phyloP scores from a whole-genome alignment of 164 flowering plant species.

The Chimonanthus salicifolius region DNA sequence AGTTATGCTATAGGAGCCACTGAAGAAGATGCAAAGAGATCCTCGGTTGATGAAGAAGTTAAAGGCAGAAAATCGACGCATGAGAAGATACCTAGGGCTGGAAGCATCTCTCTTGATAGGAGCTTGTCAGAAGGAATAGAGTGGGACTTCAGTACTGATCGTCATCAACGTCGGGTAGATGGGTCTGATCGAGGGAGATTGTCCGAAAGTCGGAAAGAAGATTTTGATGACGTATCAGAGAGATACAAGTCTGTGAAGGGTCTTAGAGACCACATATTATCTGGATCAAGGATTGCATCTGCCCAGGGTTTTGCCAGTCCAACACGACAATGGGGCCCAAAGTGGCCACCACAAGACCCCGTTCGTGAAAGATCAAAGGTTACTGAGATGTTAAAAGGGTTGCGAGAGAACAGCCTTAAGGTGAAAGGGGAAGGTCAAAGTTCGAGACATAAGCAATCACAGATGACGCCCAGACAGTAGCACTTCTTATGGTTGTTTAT shows the following conservation, averaged over 20 bases:
- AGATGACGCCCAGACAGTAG: not conserved
- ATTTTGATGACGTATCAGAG: slow-evolving; percentile 26
- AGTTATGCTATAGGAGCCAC: slow-evolving; percentile 22
- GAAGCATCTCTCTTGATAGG: slow-evolving; percentile 46
- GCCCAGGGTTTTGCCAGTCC: slow-evolving; percentile 39
- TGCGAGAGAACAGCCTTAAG: slow-evolving; percentile 28
- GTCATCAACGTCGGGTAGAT: slow-evolving; percentile 23
- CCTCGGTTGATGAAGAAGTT: slow-evolving; percentile 30
- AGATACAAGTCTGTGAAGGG: slow-evolving; percentile 46
- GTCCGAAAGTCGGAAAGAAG: slow-evolving; percentile 6
- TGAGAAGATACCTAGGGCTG: slow-evolving; percentile 34
- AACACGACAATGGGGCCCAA: slow-evolving; percentile 38
- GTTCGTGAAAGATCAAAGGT: slow-evolving; percentile 35
- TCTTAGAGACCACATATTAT: slow-evolving; percentile 46
- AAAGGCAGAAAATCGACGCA: slow-evolving; percentile 51
- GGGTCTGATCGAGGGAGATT: slow-evolving; percentile 14
- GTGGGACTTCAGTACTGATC: slow-evolving; percentile 39
- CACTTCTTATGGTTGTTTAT: no score
- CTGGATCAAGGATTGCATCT: slow-evolving; percentile 39
- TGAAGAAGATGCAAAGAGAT: slow-evolving; percentile 27
- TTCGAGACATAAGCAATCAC: slow-evolving; percentile 30
- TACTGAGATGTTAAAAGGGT: slow-evolving; percentile 11
- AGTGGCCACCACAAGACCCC: slow-evolving; percentile 40
- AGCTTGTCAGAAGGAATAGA: slow-evolving; percentile 61
- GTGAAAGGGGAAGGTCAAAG: slow-evolving; percentile 23